Conservation (phyloP, 148 eudicot species). For the Amaranthus hypochondriacus region DNA sequence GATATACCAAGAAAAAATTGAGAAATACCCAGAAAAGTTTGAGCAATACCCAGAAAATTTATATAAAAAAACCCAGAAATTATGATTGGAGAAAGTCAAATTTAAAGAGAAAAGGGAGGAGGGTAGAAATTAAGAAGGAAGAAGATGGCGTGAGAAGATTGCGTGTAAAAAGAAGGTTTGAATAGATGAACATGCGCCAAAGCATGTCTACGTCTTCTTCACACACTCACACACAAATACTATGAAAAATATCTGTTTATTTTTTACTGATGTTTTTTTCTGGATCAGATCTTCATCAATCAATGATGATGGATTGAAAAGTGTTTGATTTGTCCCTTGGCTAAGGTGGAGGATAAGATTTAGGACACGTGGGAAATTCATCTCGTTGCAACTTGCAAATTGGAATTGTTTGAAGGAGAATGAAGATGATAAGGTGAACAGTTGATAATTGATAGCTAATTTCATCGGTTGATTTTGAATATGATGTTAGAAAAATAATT, state of each 20-base stretch:
- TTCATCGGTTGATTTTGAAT: no score
- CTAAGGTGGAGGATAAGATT: no score
- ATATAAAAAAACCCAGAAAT: no score
- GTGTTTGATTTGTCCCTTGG: no score
- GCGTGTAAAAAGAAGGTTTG: conserved; percentile 53
- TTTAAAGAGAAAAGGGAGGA: conserved; percentile 2
- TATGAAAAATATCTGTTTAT: conserved; percentile 10
- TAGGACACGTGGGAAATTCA: no score
- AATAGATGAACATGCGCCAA: conserved; percentile 49
- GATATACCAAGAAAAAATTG: neutral
- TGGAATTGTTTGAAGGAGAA: no score
- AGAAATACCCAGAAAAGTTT: conserved; percentile 18
- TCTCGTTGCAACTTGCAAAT: no score
- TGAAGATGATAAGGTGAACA: no score
- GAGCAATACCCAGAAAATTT: neutral
- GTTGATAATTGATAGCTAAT: no score
- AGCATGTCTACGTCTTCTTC: conserved; percentile 38
- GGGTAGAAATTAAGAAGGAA: neutral
- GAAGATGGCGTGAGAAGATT: conserved; percentile 40
- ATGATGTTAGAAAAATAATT: no score
- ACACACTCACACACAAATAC: neutral
- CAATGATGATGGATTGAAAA: neutral
- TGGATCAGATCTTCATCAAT: conserved; percentile 4
- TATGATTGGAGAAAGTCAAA: conserved; percentile 12
- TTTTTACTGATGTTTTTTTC: neutral